These are phyloP conservation scores for Neofusicoccum cordaticola DNA, from an alignment of 2,329 filamentous ascomycete species.

Conservation along the genomic window DNA sequence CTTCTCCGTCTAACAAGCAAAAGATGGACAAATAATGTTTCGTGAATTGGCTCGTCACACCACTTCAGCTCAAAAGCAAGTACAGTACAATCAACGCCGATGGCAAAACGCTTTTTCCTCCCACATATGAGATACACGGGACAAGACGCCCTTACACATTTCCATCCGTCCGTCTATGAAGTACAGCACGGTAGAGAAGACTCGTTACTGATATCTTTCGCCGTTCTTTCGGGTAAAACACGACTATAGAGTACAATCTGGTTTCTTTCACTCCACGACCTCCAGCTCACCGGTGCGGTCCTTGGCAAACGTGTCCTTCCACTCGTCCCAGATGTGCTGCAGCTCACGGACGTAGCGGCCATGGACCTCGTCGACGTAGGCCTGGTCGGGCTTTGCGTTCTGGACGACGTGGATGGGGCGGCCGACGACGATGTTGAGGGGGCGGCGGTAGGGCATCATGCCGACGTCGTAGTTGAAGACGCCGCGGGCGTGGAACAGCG, in stretches of 20 bases:
- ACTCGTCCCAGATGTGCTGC: slow-evolving; percentile 68
- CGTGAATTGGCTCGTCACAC: no score
- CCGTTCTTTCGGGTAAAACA: neutral
- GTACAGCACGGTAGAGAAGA: neutral
- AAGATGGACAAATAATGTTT: no score
- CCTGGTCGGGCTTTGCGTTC: slow-evolving; percentile 63
- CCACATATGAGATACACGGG: neutral
- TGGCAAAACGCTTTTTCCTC: neutral
- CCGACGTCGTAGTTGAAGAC: slow-evolving; percentile 98
- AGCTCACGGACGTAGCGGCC: slow-evolving; percentile 73
- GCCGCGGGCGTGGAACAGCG: slow-evolving; percentile 83
- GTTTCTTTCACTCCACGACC: slow-evolving; percentile 55
- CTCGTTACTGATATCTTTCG: neutral
- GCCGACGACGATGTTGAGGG: slow-evolving; percentile 87
- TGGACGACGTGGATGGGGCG: slow-evolving; percentile 70
- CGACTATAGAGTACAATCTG: no score
- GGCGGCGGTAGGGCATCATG: slow-evolving; percentile 85
- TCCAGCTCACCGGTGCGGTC: slow-evolving; percentile 64
- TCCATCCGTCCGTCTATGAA: neutral
- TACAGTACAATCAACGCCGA: no score
- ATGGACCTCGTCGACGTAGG: slow-evolving; percentile 79
- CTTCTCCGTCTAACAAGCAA: no score
- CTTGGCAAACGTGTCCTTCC: slow-evolving; percentile 72
- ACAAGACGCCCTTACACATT: neutral
- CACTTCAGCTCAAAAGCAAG: no score